Base-by-base conservation (phyloP, 2,329 filamentous ascomycete genomes). In the Zalaria obscura region DNA sequence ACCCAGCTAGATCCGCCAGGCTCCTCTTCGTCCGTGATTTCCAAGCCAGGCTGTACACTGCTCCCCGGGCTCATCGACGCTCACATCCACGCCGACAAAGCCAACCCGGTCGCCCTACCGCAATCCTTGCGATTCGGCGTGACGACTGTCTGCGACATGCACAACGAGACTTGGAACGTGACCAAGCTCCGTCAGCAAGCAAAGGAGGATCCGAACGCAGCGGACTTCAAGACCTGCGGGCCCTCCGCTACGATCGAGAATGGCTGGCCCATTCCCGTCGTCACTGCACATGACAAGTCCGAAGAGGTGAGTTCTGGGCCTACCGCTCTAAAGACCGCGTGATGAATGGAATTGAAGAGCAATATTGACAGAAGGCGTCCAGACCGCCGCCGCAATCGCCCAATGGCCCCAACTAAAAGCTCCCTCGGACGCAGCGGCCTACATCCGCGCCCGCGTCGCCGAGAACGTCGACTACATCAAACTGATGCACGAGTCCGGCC, bases 111-210 rank as follows among this genome's bases (percentile, higher is more conserved):
- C 5, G 63, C 62, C 0, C 49, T 69, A 1, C 58, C 58, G 1
- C 67, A 72, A 46, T 58, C 63, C 2, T 52, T 72, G 2, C 56
- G 61, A 2, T 72, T 72, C 40, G 69, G 69, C 2, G 63, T 72
- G 7, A 73, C 68, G 0, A 73, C 69, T 1, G 65, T 70, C 3
- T 65, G 63, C 40, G 69, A 72, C 32, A 68, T 72, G 66, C 64
- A 68, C 33, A 63, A 63, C 9, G 59, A 64, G 39, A 48, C 55
- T 3, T 47, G 40, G 18, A 55, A 59, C 42, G 58, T 61, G 10
- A 46, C 48, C 34, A 55, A 55, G 36, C 48, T 61, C 18, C 52
- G 51, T 26, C 53, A 52, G 45, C 51, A 56, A 31, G 47, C 40
- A 8, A 38, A 29, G 11, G 47, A 54, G 53, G 40, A 52, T 45